Evolutionary conservation across 2,329 filamentous ascomycete species (phyloP).

Genomic region (Mycocentrospora acerina): DNA sequence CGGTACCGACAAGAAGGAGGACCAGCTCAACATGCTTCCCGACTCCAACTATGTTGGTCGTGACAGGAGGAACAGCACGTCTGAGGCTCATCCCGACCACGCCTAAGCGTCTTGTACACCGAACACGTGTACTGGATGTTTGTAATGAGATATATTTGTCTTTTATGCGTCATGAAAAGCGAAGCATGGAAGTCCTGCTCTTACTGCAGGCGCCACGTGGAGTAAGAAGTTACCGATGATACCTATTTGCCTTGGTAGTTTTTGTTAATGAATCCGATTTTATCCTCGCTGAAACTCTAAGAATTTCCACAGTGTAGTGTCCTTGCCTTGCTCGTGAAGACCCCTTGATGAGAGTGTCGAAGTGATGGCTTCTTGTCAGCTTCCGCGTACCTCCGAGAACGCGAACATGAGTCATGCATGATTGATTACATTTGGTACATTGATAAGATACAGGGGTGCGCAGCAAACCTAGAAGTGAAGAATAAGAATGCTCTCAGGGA

Average conservation of each 20-base stretch:
- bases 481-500: too few relatives aligned
- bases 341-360: too few relatives aligned
- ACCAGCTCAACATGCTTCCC: conserved; percentile 64
- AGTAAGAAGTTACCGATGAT: conserved; percentile 5
- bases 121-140: background rate
- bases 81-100: conserved; percentile 17
- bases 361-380: too few relatives aligned
- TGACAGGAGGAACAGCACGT: conserved; percentile 30
- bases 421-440: too few relatives aligned
- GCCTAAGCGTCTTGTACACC: conserved; percentile 5
- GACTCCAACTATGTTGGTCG: conserved; percentile 39
- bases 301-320: too few relatives aligned
- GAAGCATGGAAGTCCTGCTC: too few relatives aligned
- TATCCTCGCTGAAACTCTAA: conserved; percentile 1
- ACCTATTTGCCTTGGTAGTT: conserved; percentile 9
- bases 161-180: background rate
- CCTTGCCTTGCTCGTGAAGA: too few relatives aligned
- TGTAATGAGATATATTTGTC: conserved; percentile 4
- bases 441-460: too few relatives aligned
- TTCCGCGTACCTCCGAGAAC: too few relatives aligned
- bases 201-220: background rate
- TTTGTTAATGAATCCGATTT: conserved; percentile 3
- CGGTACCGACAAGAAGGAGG: conserved; percentile 67
- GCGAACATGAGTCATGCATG: too few relatives aligned
- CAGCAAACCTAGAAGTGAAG: too few relatives aligned